Evolutionary conservation across 2,329 filamentous ascomycete genomes (phyloP), one percentile per base, ranked within the genome.

Genomic region (Cercospora sp.): DNA sequence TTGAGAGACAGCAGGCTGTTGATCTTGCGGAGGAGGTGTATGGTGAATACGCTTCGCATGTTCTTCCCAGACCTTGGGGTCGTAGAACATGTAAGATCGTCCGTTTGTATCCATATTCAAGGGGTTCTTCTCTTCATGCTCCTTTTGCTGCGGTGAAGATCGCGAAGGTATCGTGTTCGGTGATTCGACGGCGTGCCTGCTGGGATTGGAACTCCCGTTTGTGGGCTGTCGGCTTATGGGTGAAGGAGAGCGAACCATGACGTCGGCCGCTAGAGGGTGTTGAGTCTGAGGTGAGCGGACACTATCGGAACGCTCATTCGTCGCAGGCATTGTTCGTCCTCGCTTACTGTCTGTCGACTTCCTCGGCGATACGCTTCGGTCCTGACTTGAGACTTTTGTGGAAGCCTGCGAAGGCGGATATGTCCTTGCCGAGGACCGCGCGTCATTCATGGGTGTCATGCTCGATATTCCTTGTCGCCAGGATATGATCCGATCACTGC

Each of bases 401-500:
- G 69, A 63, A 28, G 66, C 59, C 12, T 68, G 45, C 10, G 59
- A 40, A 12, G 66, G 57, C 30, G 62, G 62, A 40, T 64, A 64
- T 3, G 62, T 58, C 51, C 51, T 64, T 6, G 62, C 51, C 13
- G 62, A 37, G 24, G 32, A 57, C 16, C 62, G 30, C 18, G 76
- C 43, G 66, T 80, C 80, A 32, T 86, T 84, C n/a, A 84, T 78
- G 69, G 81, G 85, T 37, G 81, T 74, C 55, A 82, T 84, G 69
- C 84, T 85, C 5, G 84, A 82, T 66, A 91, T 85, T 12, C 86
- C 86, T 72, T 96, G 92, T 3, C 94, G 88, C 94, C 94, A 99
- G 61, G 88, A 91, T 71, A 96, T 85, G 72, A 97, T 97, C 16
- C 92, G 87, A 71, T 98, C 94, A 0, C 90, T 84, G 2, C 86